These are phyloP conservation scores for Neurospora sp. DNA, from an alignment of 495 filamentous ascomycete genomes.

Conservation along the genomic window DNA sequence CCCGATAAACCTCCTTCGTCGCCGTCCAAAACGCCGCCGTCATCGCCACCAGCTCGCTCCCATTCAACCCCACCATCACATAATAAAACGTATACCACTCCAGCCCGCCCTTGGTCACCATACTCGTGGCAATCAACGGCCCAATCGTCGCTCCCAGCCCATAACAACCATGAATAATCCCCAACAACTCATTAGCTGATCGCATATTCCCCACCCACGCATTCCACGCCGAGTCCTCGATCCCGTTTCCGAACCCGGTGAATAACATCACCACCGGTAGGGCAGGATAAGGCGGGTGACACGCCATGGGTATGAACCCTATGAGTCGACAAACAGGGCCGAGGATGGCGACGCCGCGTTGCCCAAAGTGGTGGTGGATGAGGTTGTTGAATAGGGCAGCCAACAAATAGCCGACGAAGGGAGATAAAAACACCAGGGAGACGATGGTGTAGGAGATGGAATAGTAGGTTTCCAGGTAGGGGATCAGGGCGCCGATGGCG, in stretches of 20 bases:
- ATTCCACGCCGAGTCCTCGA: conserved; percentile 67
- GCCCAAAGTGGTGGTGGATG: conserved; percentile 50
- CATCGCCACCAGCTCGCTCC: conserved; percentile 46
- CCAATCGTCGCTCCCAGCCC: conserved; percentile 66
- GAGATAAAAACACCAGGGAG: conserved; percentile 71
- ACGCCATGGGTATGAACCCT: conserved; percentile 57
- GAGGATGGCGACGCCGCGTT: conserved; percentile 63
- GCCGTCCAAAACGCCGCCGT: conserved; percentile 56
- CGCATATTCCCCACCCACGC: conserved; percentile 73
- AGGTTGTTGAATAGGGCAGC: conserved; percentile 62
- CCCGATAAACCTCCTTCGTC: conserved; percentile 51
- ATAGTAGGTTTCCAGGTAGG: conserved; percentile 55
- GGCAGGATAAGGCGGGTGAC: conserved; percentile 65
- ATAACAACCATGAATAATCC: conserved; percentile 64
- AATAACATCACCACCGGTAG: conserved; percentile 63
- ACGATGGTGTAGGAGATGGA: conserved; percentile 64
- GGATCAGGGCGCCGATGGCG: conserved; percentile 48
- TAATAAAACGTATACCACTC: conserved; percentile 61
- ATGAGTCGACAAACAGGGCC: conserved; percentile 54
- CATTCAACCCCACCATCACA: conserved; percentile 52
- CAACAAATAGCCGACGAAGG: conserved; percentile 70
- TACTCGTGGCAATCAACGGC: conserved; percentile 66
- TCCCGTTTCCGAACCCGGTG: conserved; percentile 60
- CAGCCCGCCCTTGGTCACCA: conserved; percentile 48
- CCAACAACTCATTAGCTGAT: conserved; percentile 58